Percentiles rank a stretch among this genome's conserved stretches.
These are phyloP conservation scores for Coemansia sp. DNA, from an alignment of 192 early-diverging fungal genomes.

Conservation along the genomic window DNA sequence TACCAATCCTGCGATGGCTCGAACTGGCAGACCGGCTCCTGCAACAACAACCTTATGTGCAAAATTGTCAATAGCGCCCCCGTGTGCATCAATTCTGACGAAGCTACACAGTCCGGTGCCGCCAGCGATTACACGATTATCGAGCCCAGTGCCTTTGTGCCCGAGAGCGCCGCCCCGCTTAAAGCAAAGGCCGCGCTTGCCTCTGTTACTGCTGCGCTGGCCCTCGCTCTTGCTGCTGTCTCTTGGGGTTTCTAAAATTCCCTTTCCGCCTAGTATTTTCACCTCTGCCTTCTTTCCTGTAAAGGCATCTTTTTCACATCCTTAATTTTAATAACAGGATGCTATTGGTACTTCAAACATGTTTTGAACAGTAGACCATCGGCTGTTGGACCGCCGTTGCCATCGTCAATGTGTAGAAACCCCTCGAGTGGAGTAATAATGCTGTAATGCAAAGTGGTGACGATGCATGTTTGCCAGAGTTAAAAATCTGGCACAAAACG, in stretches of 20 bases:
- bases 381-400: no score
- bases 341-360: no score
- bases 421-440: no score
- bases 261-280: neutral
- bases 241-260: constrained; percentile 16
- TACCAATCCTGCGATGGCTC: constrained; percentile 50
- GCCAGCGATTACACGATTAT: constrained; percentile 25
- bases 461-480: no score
- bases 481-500: no score
- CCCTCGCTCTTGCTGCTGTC: constrained; percentile 14
- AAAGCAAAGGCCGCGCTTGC: constrained; percentile 11
- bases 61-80: constrained; percentile 23
- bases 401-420: no score
- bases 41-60: constrained; percentile 18
- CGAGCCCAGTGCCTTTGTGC: constrained; percentile 37
- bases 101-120: neutral
- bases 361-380: no score
- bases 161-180: constrained; percentile 9
- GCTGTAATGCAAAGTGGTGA: no score
- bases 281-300: neutral
- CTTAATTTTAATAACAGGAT: no score
- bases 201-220: constrained; percentile 15
- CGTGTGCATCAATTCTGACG: constrained; percentile 16
- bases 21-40: constrained; percentile 27
- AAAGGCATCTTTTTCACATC: neutral